Conservation (phyloP, 179 eudicot genomes). For the Actinidia arguta region DNA sequence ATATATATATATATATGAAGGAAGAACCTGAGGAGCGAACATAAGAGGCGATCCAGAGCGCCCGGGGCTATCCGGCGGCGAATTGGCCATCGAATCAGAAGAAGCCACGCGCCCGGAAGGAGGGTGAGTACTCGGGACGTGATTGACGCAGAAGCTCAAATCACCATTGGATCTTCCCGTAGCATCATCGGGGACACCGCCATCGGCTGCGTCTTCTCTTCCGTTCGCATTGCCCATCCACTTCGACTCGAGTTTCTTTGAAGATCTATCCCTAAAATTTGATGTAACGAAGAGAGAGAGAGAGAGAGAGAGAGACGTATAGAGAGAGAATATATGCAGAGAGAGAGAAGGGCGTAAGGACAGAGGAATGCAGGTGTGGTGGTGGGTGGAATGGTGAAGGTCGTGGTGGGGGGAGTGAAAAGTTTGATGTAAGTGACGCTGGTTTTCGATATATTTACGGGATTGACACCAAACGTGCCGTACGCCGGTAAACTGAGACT, state of each 20-base stretch:
- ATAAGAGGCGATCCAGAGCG: slow-evolving; percentile 59
- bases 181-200: slow-evolving; percentile 5
- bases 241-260: neutral
- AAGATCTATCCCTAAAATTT: neutral
- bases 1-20: neutral
- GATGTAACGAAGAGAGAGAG: neutral
- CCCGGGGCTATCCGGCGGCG: slow-evolving; percentile 56
- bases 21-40: slow-evolving; percentile 65
- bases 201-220: slow-evolving; percentile 11
- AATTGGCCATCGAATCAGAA: slow-evolving; percentile 51
- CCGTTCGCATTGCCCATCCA: slow-evolving; percentile 23
- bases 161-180: slow-evolving; percentile 33
- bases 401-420: neutral
- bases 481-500: neutral
- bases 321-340: neutral
- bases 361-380: slow-evolving; percentile 1
- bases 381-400: neutral
- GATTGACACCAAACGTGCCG: neutral
- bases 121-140: slow-evolving; percentile 12
- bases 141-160: neutral
- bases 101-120: slow-evolving; percentile 28
- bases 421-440: neutral
- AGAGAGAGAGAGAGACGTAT: too few species aligned
- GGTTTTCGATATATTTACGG: neutral
- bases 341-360: neutral